Conservation (phyloP, 345 rosid species). For the Citrus maxima region DNA sequence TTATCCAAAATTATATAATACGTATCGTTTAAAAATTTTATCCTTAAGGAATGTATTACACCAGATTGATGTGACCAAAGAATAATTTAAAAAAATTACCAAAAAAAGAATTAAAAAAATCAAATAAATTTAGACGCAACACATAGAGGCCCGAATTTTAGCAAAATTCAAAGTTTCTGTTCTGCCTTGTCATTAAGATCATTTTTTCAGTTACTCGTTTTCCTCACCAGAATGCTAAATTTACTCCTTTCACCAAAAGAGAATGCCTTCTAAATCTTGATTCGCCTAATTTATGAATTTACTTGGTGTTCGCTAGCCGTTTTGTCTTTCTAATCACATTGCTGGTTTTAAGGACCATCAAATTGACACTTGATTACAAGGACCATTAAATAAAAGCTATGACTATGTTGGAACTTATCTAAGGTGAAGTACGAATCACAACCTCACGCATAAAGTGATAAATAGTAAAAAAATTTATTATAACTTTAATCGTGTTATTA, state of each 20-base stretch:
- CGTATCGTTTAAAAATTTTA: no score
- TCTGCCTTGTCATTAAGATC: neutral
- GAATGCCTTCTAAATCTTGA: neutral
- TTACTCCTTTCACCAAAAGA: neutral
- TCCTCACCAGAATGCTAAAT: neutral
- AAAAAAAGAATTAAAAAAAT: neutral
- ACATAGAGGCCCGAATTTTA: neutral
- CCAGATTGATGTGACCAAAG: neutral
- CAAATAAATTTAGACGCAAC: neutral
- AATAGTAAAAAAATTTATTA: no score
- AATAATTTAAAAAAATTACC: neutral
- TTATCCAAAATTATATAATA: neutral
- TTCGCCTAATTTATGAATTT: neutral
- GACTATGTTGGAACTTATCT: no score
- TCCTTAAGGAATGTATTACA: neutral
- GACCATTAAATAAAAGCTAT: no score
- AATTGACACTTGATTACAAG: no score
- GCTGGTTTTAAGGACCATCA: neutral
- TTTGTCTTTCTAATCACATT: neutral
- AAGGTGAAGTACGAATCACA: no score
- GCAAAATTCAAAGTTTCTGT: neutral
- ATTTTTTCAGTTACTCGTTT: neutral
- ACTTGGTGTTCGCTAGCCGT: neutral
- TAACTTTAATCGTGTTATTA: no score
- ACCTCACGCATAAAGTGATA: no score